Percentiles rank a stretch among this genome's conserved stretches.
These are phyloP conservation scores for Aspergillus sparsus DNA, from an alignment of 495 filamentous ascomycete species.

Conservation along the genomic window DNA sequence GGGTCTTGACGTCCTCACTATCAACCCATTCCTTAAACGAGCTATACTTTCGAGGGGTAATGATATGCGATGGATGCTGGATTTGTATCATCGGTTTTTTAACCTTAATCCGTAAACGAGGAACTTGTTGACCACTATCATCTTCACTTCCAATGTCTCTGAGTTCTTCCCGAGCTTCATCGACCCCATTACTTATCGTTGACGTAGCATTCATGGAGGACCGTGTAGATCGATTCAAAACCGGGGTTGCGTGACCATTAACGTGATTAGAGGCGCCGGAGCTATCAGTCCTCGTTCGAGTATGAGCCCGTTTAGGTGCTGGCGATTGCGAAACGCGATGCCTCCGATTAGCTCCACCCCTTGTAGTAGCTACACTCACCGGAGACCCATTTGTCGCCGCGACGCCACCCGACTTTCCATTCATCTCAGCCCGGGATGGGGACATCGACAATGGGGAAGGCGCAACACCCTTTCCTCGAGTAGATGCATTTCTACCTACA, in stretches of 20 bases:
- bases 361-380: conserved; percentile 27
- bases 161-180: conserved; percentile 13
- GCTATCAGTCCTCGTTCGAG: conserved; percentile 39
- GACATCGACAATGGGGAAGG: conserved; percentile 41
- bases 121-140: conserved; percentile 33
- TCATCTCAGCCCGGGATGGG: conserved; percentile 34
- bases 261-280: conserved; percentile 24
- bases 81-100: conserved; percentile 53
- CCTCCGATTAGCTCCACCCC: conserved; percentile 27
- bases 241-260: conserved; percentile 22
- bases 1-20: conserved; percentile 39
- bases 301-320: conserved; percentile 30
- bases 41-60: conserved; percentile 42
- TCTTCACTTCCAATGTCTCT: conserved; percentile 20
- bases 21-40: conserved; percentile 62
- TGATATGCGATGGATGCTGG: conserved; percentile 54
- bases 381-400: conserved; percentile 38
- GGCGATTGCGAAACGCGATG: conserved; percentile 36
- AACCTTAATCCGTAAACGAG: conserved; percentile 53
- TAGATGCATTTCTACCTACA: conserved; percentile 28
- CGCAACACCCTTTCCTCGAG: conserved; percentile 29
- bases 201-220: conserved; percentile 31
- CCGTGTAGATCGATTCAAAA: conserved; percentile 25
- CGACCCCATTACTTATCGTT: conserved; percentile 8
- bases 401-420: conserved; percentile 39